A percentile compares a stretch with the other conserved stretches of the same genome.
These are phyloP conservation scores for Sonneratia alba DNA, from an alignment of 345 rosid genomes.

Conservation along the genomic window DNA sequence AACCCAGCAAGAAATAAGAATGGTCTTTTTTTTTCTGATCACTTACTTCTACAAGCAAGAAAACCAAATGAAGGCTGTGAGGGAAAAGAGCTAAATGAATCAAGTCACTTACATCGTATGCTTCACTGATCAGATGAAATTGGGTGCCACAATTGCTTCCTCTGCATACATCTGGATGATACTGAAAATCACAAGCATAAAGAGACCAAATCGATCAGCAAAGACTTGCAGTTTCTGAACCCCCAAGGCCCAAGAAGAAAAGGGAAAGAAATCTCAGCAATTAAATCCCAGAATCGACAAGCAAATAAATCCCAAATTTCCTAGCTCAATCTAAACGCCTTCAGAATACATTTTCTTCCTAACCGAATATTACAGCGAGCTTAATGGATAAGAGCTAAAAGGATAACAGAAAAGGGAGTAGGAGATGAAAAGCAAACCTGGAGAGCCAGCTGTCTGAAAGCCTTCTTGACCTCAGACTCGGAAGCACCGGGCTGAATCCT, in stretches of 20 bases:
- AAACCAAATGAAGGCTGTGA: neutral
- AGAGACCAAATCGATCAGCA: conserved; percentile 6
- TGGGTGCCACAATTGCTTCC: conserved; percentile 70
- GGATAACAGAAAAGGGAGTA: too few species aligned
- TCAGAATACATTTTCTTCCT: neutral
- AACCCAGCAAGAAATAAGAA: neutral
- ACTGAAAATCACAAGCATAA: conserved; percentile 28
- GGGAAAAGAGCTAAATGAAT: neutral
- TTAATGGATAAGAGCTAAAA: neutral
- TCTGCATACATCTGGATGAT: conserved; percentile 97
- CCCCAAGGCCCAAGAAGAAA: neutral
- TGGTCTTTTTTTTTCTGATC: neutral
- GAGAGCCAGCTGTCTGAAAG: conserved; percentile 80
- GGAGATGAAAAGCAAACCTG: conserved; percentile 31
- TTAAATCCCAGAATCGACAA: neutral
- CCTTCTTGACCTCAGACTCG: conserved; percentile 84
- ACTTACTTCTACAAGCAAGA: neutral
- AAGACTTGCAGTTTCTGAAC: neutral
- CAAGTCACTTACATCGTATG: conserved; percentile 62
- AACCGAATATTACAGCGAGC: neutral
- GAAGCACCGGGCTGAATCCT: conserved; percentile 75
- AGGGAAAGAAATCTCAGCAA: neutral
- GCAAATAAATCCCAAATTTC: neutral
- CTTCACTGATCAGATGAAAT: conserved; percentile 74
- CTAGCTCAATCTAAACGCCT: neutral